Percentiles rank a stretch among this genome's conserved stretches.
These are phyloP conservation scores for Saturnispora zaruensis DNA, from an alignment of 805 yeast genomes.

Conservation along the genomic window DNA sequence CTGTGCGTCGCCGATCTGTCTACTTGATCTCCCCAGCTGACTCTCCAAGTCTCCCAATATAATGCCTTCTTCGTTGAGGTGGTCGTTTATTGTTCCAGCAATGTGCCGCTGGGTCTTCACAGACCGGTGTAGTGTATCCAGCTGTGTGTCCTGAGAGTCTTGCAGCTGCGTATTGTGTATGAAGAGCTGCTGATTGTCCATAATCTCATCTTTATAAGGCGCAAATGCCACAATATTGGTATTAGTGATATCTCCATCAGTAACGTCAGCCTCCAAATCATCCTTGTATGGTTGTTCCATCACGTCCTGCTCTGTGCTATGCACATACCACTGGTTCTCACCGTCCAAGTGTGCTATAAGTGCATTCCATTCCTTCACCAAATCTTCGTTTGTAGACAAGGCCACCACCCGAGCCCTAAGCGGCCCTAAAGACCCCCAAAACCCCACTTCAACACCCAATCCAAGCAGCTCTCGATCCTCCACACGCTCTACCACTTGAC, in stretches of 20 bases:
- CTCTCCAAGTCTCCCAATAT: conserved; percentile 42
- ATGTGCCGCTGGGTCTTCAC: conserved; percentile 37
- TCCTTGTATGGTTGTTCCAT: conserved; percentile 2
- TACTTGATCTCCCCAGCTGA: conserved; percentile 36
- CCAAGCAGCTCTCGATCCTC: conserved; percentile 7
- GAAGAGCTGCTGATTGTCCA: conserved; percentile 27
- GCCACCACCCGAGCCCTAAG: neutral
- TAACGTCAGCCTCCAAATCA: neutral
- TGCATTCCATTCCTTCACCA: neutral
- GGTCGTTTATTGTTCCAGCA: conserved; percentile 39
- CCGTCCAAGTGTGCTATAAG: neutral
- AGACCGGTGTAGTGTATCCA: conserved; percentile 34
- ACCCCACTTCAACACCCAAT: neutral
- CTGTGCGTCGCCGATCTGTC: conserved; percentile 34
- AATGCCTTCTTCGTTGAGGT: conserved; percentile 40
- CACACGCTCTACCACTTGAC: neutral
- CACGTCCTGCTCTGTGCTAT: neutral
- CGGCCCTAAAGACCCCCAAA: neutral
- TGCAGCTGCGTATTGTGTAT: conserved; percentile 38
- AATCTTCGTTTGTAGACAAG: neutral
- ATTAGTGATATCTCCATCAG: conserved; percentile 3
- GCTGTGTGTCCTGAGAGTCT: conserved; percentile 36
- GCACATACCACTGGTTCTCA: neutral
- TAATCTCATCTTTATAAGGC: neutral
- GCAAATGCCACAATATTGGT: neutral